Conservation (phyloP, 768 basidiomycete species). For the Russula dissimulans region DNA sequence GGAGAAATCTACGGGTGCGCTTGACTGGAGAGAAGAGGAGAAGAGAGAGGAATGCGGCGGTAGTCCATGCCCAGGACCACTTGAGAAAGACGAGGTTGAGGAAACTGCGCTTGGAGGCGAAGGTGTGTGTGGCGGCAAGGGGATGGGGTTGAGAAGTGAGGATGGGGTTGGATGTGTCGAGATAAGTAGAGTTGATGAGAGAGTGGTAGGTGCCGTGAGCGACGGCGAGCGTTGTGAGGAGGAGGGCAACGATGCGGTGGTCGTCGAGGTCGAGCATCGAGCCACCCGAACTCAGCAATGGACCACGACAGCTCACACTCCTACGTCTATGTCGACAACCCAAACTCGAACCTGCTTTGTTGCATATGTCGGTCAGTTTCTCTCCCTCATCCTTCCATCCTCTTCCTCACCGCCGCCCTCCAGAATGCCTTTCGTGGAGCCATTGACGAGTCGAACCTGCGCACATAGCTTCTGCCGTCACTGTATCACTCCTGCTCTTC, state of each 20-base stretch:
- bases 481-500: slow-evolving; percentile 66
- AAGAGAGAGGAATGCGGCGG: slow-evolving; percentile 49
- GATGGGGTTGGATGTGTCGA: slow-evolving; percentile 77
- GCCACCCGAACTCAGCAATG: not conserved
- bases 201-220: slow-evolving; percentile 59
- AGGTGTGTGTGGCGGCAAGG: slow-evolving; percentile 53
- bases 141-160: slow-evolving; percentile 63
- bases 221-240: slow-evolving; percentile 38
- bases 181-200: slow-evolving; percentile 53
- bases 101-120: slow-evolving; percentile 70
- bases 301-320: slow-evolving; percentile 6
- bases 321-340: slow-evolving; percentile 11
- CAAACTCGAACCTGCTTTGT: slow-evolving; percentile 17
- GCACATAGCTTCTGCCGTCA: slow-evolving; percentile 81
- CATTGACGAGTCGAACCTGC: slow-evolving; percentile 65
- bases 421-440: slow-evolving; percentile 68
- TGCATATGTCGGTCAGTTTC: slow-evolving; percentile 19
- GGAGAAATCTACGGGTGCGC: slow-evolving; percentile 17
- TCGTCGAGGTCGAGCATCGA: not conserved
- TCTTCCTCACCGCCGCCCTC: not conserved
- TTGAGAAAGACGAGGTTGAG: slow-evolving; percentile 89
- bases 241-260: slow-evolving; percentile 26
- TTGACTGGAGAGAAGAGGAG: slow-evolving; percentile 38
- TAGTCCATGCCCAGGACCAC: slow-evolving; percentile 86
- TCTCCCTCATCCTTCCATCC: not conserved